Evolutionary conservation across 169 alveolate genomes (phyloP).

Genomic region (Perkinsus chesapeaki): DNA sequence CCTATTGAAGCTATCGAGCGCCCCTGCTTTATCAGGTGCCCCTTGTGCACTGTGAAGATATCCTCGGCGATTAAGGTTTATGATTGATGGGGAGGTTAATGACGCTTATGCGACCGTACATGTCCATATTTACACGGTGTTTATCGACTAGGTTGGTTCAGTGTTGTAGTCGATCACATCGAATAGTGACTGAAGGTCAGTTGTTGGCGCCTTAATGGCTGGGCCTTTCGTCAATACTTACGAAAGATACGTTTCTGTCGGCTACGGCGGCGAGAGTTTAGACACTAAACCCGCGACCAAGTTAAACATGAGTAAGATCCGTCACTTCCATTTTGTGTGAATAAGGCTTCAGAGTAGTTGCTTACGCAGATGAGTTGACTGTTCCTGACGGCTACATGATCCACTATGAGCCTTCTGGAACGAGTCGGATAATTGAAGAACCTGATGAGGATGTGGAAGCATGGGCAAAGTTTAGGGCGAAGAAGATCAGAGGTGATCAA

Average conservation of each 20-base stretch:
- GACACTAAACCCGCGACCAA: not conserved
- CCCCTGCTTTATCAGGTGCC: not conserved
- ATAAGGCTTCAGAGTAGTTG: too few species aligned
- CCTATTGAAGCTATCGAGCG: not conserved
- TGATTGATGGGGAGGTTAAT: not conserved
- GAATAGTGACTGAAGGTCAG: too few species aligned
- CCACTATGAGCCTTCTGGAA: not conserved
- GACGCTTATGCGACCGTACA: not conserved
- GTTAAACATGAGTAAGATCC: not conserved
- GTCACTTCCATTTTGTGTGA: too few species aligned
- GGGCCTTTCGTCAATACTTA: not conserved
- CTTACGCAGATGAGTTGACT: not conserved
- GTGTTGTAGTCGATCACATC: too few species aligned
- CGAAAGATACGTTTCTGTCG: not conserved
- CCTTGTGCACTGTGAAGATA: not conserved
- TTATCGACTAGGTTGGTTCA: not conserved
- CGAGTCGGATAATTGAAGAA: not conserved
- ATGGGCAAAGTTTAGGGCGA: not conserved
- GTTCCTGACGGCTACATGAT: not conserved
- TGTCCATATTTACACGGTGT: not conserved
- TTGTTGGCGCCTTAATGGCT: not conserved
- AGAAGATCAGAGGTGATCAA: not conserved
- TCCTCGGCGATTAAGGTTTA: not conserved
- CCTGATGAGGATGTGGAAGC: not conserved
- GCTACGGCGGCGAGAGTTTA: not conserved